phyloP scores from a whole-genome alignment of 2,329 filamentous ascomycete species.

The Pestalotiopsis sp. region DNA sequence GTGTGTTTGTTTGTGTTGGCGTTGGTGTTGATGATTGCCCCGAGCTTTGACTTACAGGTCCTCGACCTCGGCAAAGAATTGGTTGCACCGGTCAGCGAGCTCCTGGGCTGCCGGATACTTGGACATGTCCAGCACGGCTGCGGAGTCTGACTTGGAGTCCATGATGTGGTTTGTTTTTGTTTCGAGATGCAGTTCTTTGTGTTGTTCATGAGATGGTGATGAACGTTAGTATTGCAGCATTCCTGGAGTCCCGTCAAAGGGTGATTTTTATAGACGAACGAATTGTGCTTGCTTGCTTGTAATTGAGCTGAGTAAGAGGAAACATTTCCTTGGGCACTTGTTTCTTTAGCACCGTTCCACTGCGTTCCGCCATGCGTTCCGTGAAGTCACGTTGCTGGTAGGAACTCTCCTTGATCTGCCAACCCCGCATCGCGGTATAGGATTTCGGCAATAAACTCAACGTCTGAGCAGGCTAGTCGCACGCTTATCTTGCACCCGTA shows the following conservation, averaged over 20 bases:
- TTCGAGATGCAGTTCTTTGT: neutral
- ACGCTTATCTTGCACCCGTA: neutral
- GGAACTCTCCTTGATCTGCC: neutral
- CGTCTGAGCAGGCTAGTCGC: neutral
- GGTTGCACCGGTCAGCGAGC: constrained; percentile 27
- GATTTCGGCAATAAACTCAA: neutral
- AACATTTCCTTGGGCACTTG: neutral
- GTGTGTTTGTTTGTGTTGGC: neutral
- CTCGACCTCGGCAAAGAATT: constrained; percentile 32
- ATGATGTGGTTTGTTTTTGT: neutral
- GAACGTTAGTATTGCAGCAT: neutral
- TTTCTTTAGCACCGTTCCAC: neutral
- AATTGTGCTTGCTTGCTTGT: neutral
- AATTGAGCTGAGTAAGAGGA: neutral
- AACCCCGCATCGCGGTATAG: neutral
- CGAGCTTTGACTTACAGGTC: constrained; percentile 26
- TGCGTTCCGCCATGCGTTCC: neutral
- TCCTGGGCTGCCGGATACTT: constrained; percentile 30
- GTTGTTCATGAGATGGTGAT: neutral
- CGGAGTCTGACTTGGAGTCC: constrained; percentile 9
- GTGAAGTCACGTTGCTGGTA: neutral
- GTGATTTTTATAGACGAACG: neutral
- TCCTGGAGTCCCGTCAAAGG: neutral
- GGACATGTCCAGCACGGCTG: constrained; percentile 23
- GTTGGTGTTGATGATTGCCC: neutral